Evolutionary conservation across 1,284 basidiomycete species (phyloP), one percentile per base, ranked within the genome.

Genomic region (Peniophora sp.): DNA sequence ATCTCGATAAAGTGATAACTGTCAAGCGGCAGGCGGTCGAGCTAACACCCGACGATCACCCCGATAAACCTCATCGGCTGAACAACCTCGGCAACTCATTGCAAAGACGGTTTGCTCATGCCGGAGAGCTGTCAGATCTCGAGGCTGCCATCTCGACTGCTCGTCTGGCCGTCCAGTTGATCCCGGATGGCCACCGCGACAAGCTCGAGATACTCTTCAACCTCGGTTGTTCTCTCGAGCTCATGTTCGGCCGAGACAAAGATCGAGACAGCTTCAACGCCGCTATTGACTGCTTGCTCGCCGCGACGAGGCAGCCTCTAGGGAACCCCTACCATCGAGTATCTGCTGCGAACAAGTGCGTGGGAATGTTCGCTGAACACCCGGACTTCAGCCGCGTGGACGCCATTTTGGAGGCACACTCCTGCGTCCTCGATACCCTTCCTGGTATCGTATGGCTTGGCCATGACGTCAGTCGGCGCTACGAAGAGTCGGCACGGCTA

Each of bases 231-330:
- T 32, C 27, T 32, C 12, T 32, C 14, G 10, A 12, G 6, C 23
- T 32, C 6, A 3, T 17, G 32, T 47, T 47, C 18, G 47, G 22
- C n/a, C 54, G 47, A 39, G n/a, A 52, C 8, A 55, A 56, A 3
- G 22, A 39, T 1, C 24, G 51, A 23, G 34, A 27, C 5, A 62
- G 67, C 45, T 55, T 67, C 3, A 57, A 65, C 39, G 55, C 56
- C 46, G 64, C 64, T 17, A 32, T 32, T 12, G 27, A 32, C 12
- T 32, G 27, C 27, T 12, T 32, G 5, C 27, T 32, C 5, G 5
- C 27, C 6, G 27, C 27, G 27, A 32, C 27, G 6, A 32, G 27
- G 12, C 27, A 32, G 27, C 27, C 27, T 12, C 27, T 32, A 5
- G 27, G 27, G 6, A 32, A 32, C 12, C 27, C 27, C 27, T 32